Evolutionary conservation across 371 early-diverging fungal genomes (phyloP), one percentile per base, ranked within the genome.

Genomic region (Dentiscutata heterogama): DNA sequence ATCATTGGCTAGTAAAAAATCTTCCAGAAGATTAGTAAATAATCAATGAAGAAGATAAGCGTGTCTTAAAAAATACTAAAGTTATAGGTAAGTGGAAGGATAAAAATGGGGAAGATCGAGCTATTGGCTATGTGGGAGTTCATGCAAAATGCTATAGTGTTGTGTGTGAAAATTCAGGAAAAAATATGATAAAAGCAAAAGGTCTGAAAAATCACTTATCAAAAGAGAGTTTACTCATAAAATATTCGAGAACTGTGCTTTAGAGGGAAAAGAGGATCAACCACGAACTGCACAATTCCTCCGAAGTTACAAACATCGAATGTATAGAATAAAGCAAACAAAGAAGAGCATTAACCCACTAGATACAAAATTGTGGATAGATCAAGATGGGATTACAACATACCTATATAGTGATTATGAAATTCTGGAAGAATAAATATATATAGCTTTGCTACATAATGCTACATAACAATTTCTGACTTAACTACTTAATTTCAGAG

Each of bases 81-180:
- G 78, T 78, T 39, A 78, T 78, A 46, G 29, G 78, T 64, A 78
- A 78, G 64, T 78, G 50, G 29, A 78, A 78, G 64, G 78, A 78
- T 67, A 67, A 78, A 29, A 67, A 67, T 78, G 56, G 27, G 27
- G 79, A 51, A 27, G 50, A 14, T 53, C 18, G 68, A 67, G 53
- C 25, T 31, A 53, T 16, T 3, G 51, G 67, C 11, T 78, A 78
- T 67, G 54, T 51, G 0, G 67, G 54, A 20, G 67, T 67, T 67
- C 27, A 53, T 27, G 50, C 67, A n/a, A 78, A 78, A 67, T 78
- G 53, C 6, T 78, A 78, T 31, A 53, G 54, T 18, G 18, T 67
- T 27, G 29, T 67, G 50, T 27, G 16, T 35, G 67, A 78, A 65
- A 27, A 78, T 78, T 13, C 18, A 5, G 1, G 29, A 53, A 78